Conservation (phyloP, 192 early-diverging fungal species). For the Phlyctochytrium arcticum region DNA sequence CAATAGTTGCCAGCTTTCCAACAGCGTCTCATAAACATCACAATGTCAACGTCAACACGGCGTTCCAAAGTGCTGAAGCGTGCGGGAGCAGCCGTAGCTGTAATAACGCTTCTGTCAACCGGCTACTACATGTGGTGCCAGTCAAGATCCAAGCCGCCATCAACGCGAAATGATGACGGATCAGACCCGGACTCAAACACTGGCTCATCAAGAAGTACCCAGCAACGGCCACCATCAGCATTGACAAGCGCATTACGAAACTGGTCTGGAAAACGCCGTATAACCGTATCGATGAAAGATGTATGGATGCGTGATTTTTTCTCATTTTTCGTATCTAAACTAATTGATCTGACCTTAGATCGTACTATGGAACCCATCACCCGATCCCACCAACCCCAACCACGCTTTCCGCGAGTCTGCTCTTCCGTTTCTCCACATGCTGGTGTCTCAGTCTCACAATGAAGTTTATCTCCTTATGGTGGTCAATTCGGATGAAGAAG, state of each 20-base stretch:
- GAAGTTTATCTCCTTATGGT: slow-evolving; percentile 56
- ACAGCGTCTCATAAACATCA: too few species aligned
- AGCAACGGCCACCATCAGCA: not conserved
- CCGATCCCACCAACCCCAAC: slow-evolving; percentile 60
- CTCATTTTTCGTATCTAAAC: not conserved
- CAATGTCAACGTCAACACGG: too few species aligned
- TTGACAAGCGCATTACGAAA: not conserved
- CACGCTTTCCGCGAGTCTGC: slow-evolving; percentile 66
- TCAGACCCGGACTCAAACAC: not conserved
- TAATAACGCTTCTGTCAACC: not conserved
- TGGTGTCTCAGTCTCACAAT: slow-evolving; percentile 17
- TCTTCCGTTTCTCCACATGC: slow-evolving; percentile 46
- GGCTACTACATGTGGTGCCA: not conserved
- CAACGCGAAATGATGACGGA: not conserved
- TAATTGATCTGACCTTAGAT: slow-evolving; percentile 39
- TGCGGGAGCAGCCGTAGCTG: not conserved
- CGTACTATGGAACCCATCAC: slow-evolving; percentile 74
- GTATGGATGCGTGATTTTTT: slow-evolving; percentile 24
- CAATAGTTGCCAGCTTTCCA: too few species aligned
- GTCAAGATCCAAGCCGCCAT: not conserved
- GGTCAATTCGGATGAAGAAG: slow-evolving; percentile 51
- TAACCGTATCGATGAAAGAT: slow-evolving; percentile 62
- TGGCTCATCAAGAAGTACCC: not conserved
- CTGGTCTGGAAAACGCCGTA: slow-evolving; percentile 41
- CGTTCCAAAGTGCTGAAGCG: not conserved